Conservation (phyloP, 306 rosid species). For the Vigna radiata region DNA sequence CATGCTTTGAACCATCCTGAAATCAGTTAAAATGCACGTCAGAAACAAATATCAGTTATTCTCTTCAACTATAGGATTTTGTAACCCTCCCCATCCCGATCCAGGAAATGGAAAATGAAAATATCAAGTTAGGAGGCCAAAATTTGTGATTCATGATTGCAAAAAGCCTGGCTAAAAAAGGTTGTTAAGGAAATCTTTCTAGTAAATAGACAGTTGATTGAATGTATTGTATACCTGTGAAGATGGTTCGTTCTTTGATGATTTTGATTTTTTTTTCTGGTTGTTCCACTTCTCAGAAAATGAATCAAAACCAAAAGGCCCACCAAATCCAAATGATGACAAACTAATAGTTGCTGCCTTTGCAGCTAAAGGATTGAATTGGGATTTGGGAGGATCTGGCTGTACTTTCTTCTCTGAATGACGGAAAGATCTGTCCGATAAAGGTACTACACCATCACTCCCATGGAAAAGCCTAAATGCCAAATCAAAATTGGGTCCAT, state of each 20-base stretch:
- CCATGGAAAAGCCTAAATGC: conserved; percentile 98
- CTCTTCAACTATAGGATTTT: conserved; percentile 18
- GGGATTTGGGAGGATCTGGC: conserved; percentile 57
- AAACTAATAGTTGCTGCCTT: conserved; percentile 97
- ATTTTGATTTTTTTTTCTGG: conserved; percentile 72
- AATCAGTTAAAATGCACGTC: conserved; percentile 37
- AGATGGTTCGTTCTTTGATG: conserved; percentile 76
- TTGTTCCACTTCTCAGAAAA: conserved; percentile 83
- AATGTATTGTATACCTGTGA: conserved; percentile 69
- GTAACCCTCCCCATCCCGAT: not conserved
- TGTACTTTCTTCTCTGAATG: conserved; percentile 61
- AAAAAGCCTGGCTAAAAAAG: conserved; percentile 9
- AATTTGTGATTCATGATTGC: conserved; percentile 3
- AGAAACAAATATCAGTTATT: conserved; percentile 27
- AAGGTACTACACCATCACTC: conserved; percentile 92
- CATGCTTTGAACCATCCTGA: conserved; percentile 84
- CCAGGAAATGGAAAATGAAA: not conserved
- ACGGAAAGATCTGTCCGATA: conserved; percentile 68
- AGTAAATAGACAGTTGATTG: conserved; percentile 21
- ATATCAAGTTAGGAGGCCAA: conserved; percentile 9
- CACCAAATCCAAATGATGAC: conserved; percentile 92
- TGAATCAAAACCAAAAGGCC: conserved; percentile 85
- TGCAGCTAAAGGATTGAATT: conserved; percentile 95
- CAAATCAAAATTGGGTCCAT: conserved; percentile 94
- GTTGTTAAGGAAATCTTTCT: not conserved